Evolutionary conservation across 768 basidiomycete genomes (phyloP).

Genomic region (Hemileccinum impolitum): DNA sequence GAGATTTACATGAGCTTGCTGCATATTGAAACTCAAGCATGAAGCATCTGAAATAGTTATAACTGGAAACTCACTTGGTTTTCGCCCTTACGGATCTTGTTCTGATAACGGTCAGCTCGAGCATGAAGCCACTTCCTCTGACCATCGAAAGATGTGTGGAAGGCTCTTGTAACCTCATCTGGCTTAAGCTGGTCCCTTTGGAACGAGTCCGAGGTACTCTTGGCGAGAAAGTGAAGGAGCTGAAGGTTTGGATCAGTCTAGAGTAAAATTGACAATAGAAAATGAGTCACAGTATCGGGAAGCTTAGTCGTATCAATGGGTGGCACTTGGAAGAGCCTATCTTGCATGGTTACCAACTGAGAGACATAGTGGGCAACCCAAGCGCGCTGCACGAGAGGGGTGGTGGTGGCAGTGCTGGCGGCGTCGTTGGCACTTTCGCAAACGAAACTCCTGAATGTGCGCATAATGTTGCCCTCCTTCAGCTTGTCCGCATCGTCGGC

Average conservation of each 20-base stretch:
- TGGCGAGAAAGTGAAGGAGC: slow-evolving; percentile 28
- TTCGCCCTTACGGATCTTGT: slow-evolving; percentile 28
- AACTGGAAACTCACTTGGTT: slow-evolving; percentile 35
- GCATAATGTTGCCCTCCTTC: slow-evolving; percentile 14
- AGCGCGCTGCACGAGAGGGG: slow-evolving; percentile 27
- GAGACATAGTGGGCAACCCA: slow-evolving; percentile 32
- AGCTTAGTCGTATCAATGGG: slow-evolving; percentile 28
- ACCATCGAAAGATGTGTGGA: slow-evolving; percentile 11
- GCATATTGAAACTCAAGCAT: background rate
- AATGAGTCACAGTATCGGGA: slow-evolving; percentile 15
- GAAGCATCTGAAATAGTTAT: background rate
- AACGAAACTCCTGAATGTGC: slow-evolving; percentile 7
- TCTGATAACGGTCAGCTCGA: slow-evolving; percentile 28
- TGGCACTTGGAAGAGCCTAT: slow-evolving; percentile 17
- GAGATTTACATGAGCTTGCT: slow-evolving; percentile 25
- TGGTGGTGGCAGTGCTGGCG: slow-evolving; percentile 1
- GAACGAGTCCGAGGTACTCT: slow-evolving; percentile 22
- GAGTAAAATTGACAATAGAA: background rate
- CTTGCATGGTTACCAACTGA: slow-evolving; percentile 20
- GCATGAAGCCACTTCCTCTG: slow-evolving; percentile 15
- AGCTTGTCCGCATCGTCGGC: background rate
- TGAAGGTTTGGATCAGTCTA: slow-evolving; percentile 5
- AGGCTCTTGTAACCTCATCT: slow-evolving; percentile 18
- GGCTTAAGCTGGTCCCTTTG: slow-evolving; percentile 30
- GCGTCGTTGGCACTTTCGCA: slow-evolving; percentile 5